Base-by-base conservation (phyloP, 1,284 basidiomycete genomes). In the Malassezia yamatoensis region DNA sequence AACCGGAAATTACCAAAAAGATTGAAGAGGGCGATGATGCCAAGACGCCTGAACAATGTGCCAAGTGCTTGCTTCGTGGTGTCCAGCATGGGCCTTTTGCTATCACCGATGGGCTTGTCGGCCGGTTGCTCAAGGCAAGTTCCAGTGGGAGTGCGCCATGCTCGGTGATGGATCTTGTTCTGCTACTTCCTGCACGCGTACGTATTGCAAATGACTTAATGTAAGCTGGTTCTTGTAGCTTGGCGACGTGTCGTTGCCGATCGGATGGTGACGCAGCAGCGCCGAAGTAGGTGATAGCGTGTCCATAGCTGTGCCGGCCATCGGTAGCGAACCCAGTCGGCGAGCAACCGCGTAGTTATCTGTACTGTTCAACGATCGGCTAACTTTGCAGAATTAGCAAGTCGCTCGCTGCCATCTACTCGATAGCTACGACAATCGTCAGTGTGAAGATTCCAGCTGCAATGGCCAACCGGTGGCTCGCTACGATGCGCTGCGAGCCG, bases 1-100 rank as follows among this genome's bases (percentile, higher is more conserved):
- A 96, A 70, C 91, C 90, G 0, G 78, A 79, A 34, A 79, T 96
- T 51, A 86, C 84, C 3, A 80, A 81, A 61, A 83, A 86, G 66
- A 85, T 96, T 40, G 91, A 94, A 71, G 86, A 86, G 52, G 76
- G 78, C 1, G 91, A 91, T 68, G 79, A 78, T 18, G 83, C 84
- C 0, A 66, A 83, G 51, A 81, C 81, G 2, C 80, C 88, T 0
- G 86, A 86, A 42, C 77, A 79, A 32, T 84, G 83, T 18, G 88
- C 88, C 0, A 72, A 75, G 29, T 76, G 76, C 6, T 72, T 94
- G 34, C 77, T 88, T 41, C 78, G 49, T 51, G 66, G 67, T 34
- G 52, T 74, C 3, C 59, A 67, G 43, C 24, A 35, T 9, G 54
- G 57, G 13, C 58, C 65, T 36, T 74, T 67, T 46, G 61, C 62